Percentiles rank a stretch among this genome's conserved stretches.
phyloP scores from a whole-genome alignment of 2,329 filamentous ascomycete species.

The Grosmannia huntii region DNA sequence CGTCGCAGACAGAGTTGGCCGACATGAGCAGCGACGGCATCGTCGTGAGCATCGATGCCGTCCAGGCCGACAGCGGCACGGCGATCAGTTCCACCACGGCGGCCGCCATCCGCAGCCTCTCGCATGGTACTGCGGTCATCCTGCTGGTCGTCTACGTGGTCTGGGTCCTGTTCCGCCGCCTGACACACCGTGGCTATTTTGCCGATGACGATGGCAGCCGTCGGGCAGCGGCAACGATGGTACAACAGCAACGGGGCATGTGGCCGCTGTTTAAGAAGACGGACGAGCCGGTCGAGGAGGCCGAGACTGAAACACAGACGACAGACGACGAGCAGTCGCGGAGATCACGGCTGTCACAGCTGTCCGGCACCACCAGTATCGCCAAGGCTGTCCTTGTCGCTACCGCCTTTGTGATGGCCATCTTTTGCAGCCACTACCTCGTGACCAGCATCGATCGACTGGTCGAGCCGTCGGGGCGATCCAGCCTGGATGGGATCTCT shows the following conservation, averaged over 20 bases:
- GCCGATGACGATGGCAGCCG: background rate
- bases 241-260: background rate
- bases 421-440: constrained; percentile 2
- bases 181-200: background rate
- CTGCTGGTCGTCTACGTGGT: background rate
- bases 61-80: background rate
- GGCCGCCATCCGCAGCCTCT: background rate
- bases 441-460: background rate
- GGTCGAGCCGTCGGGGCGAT: background rate
- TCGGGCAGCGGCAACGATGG: background rate
- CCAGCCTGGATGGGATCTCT: background rate
- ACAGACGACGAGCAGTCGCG: background rate
- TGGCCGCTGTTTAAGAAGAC: background rate
- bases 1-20: constrained; percentile 2
- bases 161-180: constrained; percentile 1
- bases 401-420: background rate
- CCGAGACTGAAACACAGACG: no score
- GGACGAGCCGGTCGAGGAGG: no score
- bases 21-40: background rate
- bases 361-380: background rate
- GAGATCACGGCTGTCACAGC: background rate
- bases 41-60: background rate
- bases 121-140: background rate
- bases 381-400: background rate
- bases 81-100: background rate